Base-by-base conservation (phyloP, 1,139 yeast species). In the Suhomyces terraborum region DNA sequence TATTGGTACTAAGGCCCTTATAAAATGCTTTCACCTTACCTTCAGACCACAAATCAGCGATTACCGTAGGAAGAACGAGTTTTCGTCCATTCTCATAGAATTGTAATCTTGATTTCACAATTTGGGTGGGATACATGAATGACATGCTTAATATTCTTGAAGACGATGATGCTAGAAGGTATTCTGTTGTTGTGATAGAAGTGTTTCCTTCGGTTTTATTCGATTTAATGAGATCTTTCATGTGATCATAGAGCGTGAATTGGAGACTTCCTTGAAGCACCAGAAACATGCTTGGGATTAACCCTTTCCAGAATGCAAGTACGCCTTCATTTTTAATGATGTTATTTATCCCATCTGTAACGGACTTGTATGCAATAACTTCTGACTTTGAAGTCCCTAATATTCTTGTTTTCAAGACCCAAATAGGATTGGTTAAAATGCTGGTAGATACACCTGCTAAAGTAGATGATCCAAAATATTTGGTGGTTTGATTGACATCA, bases 261-360 rank as follows among this genome's bases (percentile, higher is more conserved):
- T 94, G 96, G 12, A 93, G 64, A 8, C 96, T 88, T 6, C 95
- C 95, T 58, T 93, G 98, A 16, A 85, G 75, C 1, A 93, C 95
- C 48, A 88, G 91, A 41, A 91, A 70, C 42, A 91, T 56, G 6
- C 95, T 80, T 0, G 98, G 98, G 1, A 82, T 54, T 5, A 89
- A 69, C 0, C 98, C 98, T 47, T 81, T 79, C 84, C 95, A 89
- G 49, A 88, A 82, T 1, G 91, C 86, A 2, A 51, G 38, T 0
- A 82, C 25, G 0, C 98, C 97, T 59, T 89, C 96, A 1, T 70
- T 66, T 16, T 51, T 53, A 14, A 72, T 58, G 16, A 89, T 80
- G 32, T 73, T 61, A 8, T 45, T 49, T 0, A 80, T 55, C 0
- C 95, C 95, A 47, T 82, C 80, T 8, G 54, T 7, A 9, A 82